Evolutionary conservation across 257 asterid genomes (phyloP).

Genomic region (Leptodermis oblonga): DNA sequence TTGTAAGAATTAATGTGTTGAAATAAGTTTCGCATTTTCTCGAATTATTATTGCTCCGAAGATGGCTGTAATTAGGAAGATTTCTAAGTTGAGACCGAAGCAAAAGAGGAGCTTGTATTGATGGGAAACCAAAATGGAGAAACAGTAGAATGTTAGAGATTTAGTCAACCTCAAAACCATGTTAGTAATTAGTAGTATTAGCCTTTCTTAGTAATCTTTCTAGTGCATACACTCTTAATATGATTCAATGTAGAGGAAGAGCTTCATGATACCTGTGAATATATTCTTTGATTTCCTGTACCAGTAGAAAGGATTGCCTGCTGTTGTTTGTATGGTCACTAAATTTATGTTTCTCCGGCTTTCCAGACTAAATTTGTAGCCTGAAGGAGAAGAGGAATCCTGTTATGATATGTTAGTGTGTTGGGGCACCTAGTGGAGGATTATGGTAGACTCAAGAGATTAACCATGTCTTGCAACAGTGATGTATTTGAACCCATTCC

Average conservation of each 20-base stretch:
- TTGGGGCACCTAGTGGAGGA: no score
- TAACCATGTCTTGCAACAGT: constrained; percentile 33
- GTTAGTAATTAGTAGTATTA: neutral
- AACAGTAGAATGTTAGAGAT: neutral
- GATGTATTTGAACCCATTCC: constrained; percentile 56
- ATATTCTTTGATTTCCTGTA: no score
- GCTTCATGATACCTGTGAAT: neutral
- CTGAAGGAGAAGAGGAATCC: constrained; percentile 25
- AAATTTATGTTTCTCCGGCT: neutral
- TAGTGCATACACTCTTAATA: neutral
- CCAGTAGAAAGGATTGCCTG: no score
- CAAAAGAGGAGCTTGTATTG: no score
- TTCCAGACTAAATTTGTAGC: neutral
- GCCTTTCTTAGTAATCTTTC: neutral
- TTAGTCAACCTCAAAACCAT: no score
- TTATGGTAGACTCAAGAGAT: constrained; percentile 30
- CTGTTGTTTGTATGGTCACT: neutral
- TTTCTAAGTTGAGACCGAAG: no score
- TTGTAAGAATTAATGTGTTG: neutral
- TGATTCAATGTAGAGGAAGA: neutral
- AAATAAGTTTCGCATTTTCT: neutral
- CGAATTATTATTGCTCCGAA: neutral
- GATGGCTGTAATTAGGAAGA: neutral
- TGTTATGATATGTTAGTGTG: no score
- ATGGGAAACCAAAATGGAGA: neutral